Base-by-base conservation (phyloP, 2,329 filamentous ascomycete species). In the Penicillium sp. region DNA sequence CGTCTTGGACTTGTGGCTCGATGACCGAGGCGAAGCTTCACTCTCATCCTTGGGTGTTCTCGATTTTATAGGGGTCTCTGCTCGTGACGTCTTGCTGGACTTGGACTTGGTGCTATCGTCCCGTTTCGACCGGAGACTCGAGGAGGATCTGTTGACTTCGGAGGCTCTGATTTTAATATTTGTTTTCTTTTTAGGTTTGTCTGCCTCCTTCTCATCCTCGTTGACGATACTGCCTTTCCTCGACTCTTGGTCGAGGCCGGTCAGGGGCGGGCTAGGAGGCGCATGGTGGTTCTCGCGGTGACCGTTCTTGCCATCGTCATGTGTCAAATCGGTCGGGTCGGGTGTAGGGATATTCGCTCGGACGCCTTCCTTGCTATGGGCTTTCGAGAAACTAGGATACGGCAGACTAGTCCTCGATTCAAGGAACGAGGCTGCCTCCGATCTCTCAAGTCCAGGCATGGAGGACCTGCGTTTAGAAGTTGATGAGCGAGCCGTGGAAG, bases 331-430 rank as follows among this genome's bases (percentile, higher is more conserved):
- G 23, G 88, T 91, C 23, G 87, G 80, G 57, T 91, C 87, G 18
- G 89, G 89, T 1, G 89, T 91, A 59, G 84, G 79, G 56, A 79
- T 73, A 53, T 71, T 70, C 32, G 67, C 59, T 67, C 84, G 81
- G 51, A 96, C 84, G 42, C 86, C 84, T 76, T 97, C 93, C 73
- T 91, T 94, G 79, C 91, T 95, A 72, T 96, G 90, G 13, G 89
- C 89, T 75, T 95, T 97, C 75, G 89, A 94, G 73, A 95, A 91
- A 12, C 82, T 81, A 2, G 91, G 90, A 69, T 96, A 96, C 7
- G 90, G 87, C 40, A 89, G 69, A 58, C 80, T 82, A 29, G 73
- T 67, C 59, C 75, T 77, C 46, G 75, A 77, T 47, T 76, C 76
- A 52, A 75, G 66, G 60, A 76, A 73, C 21, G 72, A 75, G 55